Evolutionary conservation across 1,284 basidiomycete genomes (phyloP).

Genomic region (Mycena sp.): DNA sequence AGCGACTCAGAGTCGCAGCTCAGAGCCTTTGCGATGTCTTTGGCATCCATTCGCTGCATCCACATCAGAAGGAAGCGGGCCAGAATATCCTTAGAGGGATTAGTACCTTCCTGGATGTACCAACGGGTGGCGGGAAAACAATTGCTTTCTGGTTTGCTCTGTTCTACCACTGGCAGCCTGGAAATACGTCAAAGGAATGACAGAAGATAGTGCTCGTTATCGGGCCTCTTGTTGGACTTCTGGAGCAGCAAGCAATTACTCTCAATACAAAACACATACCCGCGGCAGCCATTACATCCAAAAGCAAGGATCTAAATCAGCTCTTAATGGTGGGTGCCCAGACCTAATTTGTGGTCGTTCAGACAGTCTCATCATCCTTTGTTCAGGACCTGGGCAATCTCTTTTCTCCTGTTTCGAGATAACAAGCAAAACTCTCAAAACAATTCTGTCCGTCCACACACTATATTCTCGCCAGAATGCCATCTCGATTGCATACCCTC

Average conservation of each 20-base stretch:
- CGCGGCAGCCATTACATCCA: too few relatives aligned
- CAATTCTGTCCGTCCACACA: slow-evolving; percentile 7
- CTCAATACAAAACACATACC: too few relatives aligned
- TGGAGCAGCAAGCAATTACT: too few relatives aligned
- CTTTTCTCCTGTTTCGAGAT: too few relatives aligned
- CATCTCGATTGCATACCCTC: too few relatives aligned
- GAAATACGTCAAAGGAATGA: background rate
- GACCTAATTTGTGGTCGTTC: background rate
- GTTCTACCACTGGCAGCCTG: slow-evolving; percentile 31
- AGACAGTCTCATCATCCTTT: slow-evolving; percentile 16
- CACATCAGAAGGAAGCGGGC: slow-evolving; percentile 26
- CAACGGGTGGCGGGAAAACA: slow-evolving; percentile 33
- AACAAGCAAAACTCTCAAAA: slow-evolving; percentile 23
- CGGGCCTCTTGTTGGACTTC: too few relatives aligned
- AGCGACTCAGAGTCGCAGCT: too few relatives aligned
- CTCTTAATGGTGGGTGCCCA: background rate
- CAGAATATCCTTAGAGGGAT: slow-evolving; percentile 25
- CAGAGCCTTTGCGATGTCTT: too few relatives aligned
- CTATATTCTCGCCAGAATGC: too few relatives aligned
- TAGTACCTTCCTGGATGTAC: slow-evolving; percentile 28
- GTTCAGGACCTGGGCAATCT: too few relatives aligned
- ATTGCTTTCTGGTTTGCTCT: slow-evolving; percentile 30
- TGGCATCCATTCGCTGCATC: too few relatives aligned
- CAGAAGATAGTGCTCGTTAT: slow-evolving; percentile 29
- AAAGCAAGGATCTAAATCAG: too few relatives aligned